Conservation (phyloP, 2,329 filamentous ascomycete genomes). For the Tolypocladium inflatum region DNA sequence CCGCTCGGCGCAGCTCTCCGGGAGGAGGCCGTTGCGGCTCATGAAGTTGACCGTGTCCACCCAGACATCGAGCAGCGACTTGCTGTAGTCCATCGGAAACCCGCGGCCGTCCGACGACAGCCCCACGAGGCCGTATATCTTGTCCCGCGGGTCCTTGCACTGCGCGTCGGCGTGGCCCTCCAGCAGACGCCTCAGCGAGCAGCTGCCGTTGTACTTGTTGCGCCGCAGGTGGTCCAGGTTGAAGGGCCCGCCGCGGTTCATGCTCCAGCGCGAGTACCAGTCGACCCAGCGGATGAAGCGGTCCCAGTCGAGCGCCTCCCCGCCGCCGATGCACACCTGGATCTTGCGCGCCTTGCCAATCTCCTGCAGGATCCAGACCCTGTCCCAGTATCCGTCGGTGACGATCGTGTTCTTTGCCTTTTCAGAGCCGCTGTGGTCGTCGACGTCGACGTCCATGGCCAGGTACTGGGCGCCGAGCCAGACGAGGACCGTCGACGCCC, state of each 20-base stretch:
- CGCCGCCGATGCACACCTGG: slow-evolving; percentile 3
- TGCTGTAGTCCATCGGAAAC: slow-evolving; percentile 13
- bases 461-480: slow-evolving; percentile 8
- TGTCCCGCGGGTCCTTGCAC: slow-evolving; percentile 13
- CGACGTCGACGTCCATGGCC: not conserved
- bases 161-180: slow-evolving; percentile 4
- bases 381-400: slow-evolving; percentile 6
- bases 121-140: slow-evolving; percentile 14
- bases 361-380: slow-evolving; percentile 10
- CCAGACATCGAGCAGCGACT: slow-evolving; percentile 13
- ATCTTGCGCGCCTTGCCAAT: slow-evolving; percentile 7
- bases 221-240: slow-evolving; percentile 3
- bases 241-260: slow-evolving; percentile 2
- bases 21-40: slow-evolving; percentile 5
- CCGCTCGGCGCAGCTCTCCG: not conserved
- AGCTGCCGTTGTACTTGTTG: slow-evolving; percentile 7
- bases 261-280: not conserved
- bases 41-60: slow-evolving; percentile 11
- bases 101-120: slow-evolving; percentile 8
- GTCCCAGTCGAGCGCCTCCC: slow-evolving; percentile 2
- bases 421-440: not conserved
- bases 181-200: slow-evolving; percentile 6
- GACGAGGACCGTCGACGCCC: slow-evolving; percentile 7
- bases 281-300: slow-evolving; percentile 5
- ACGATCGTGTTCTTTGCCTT: slow-evolving; percentile 1